These are phyloP conservation scores for Przewalskia tangutica DNA, from an alignment of 257 asterid genomes.

Conservation along the genomic window DNA sequence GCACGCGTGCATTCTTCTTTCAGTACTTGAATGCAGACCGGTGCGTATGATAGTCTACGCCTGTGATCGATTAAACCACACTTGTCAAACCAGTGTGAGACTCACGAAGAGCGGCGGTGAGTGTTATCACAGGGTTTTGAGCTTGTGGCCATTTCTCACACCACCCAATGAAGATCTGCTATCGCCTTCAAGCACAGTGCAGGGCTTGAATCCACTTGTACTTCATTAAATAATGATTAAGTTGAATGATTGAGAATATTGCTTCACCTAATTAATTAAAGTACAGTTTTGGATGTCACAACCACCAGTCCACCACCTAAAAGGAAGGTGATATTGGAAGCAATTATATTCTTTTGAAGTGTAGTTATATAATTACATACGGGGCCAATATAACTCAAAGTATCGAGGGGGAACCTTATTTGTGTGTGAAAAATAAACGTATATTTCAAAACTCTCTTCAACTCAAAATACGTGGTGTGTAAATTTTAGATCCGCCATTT, in stretches of 20 bases:
- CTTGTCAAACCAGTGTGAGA: too few relatives aligned
- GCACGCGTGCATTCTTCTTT: too few relatives aligned
- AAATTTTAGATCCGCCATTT: background rate
- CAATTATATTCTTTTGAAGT: background rate
- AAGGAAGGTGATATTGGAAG: background rate
- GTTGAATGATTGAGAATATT: background rate
- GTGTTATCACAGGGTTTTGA: too few relatives aligned
- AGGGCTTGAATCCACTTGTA: too few relatives aligned
- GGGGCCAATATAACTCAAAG: background rate
- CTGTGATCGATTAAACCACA: too few relatives aligned
- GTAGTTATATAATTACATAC: background rate
- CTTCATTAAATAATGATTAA: background rate
- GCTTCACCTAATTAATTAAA: background rate
- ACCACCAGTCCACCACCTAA: background rate
- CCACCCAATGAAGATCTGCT: too few relatives aligned
- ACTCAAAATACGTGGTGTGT: background rate
- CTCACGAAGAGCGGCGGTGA: too few relatives aligned
- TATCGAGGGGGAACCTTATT: background rate
- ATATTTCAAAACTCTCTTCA: background rate
- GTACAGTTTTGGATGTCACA: background rate
- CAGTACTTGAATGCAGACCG: too few relatives aligned
- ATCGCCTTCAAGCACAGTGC: too few relatives aligned
- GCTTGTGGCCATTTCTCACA: too few relatives aligned
- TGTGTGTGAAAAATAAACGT: background rate
- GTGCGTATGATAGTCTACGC: too few relatives aligned